Percentiles rank a stretch among this genome's conserved stretches.
These are phyloP conservation scores for Neopestalotiopsis sp. DNA, from an alignment of 2,329 filamentous ascomycete genomes.

Conservation along the genomic window DNA sequence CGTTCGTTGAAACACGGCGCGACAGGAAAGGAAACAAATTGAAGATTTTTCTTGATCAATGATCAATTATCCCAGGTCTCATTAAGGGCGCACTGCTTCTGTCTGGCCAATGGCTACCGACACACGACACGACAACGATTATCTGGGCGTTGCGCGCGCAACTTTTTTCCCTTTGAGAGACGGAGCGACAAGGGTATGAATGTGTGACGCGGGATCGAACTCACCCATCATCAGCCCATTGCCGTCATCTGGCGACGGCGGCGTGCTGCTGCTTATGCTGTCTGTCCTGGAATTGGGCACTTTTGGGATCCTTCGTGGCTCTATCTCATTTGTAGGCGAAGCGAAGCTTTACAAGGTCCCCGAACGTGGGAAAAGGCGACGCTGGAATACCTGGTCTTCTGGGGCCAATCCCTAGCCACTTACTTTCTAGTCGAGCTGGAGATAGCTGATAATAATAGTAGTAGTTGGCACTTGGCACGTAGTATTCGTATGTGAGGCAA, in stretches of 20 bases:
- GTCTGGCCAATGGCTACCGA: conserved; percentile 15
- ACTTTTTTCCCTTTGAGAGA: conserved; percentile 13
- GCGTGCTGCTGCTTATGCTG: not conserved
- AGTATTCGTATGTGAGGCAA: not conserved
- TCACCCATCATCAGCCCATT: conserved; percentile 21
- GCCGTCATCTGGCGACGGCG: conserved; percentile 11
- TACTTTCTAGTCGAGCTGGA: not conserved
- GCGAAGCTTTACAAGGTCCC: not conserved
- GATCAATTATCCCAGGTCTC: conserved; percentile 4
- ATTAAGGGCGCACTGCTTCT: conserved; percentile 19
- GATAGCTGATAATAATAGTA: not conserved
- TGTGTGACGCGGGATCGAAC: conserved; percentile 12
- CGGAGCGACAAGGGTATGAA: conserved; percentile 14
- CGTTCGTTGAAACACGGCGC: conserved; percentile 19
- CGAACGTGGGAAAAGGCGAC: not conserved
- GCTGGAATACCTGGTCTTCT: not conserved
- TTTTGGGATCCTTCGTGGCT: conserved; percentile 8
- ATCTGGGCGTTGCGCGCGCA: not conserved
- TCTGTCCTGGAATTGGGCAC: not conserved
- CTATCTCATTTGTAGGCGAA: conserved; percentile 13
- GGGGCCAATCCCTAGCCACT: not conserved
- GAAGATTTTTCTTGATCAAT: not conserved
- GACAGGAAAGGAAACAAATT: conserved; percentile 8
- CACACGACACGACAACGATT: not conserved
- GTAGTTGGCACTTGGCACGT: not conserved